Evolutionary conservation across 1,284 basidiomycete species (phyloP).

Genomic region (Ceratobasidium sp.): DNA sequence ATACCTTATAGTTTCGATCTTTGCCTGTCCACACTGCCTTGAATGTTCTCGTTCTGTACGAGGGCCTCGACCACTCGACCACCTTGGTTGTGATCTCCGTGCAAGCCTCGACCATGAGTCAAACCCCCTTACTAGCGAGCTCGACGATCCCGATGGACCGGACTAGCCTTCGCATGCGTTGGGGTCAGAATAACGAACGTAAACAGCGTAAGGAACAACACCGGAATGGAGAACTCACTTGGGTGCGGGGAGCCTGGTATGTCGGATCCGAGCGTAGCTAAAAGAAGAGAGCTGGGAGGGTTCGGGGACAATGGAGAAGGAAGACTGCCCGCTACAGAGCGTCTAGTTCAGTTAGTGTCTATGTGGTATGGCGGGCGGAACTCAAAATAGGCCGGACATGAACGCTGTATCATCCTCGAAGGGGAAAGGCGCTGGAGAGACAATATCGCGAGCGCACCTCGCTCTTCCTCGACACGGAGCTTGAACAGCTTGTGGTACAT

Average conservation of each 20-base stretch:
- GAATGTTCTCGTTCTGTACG: conserved; percentile 25
- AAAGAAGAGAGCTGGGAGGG: conserved; percentile 72
- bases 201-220: background rate
- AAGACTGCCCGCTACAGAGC: conserved; percentile 59
- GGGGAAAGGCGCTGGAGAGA: conserved; percentile 7
- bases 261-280: conserved; percentile 70
- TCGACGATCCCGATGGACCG: conserved; percentile 65
- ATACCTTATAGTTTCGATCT: conserved; percentile 52
- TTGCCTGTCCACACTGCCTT: conserved; percentile 25
- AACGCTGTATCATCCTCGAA: background rate
- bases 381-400: background rate
- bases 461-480: conserved; percentile 73
- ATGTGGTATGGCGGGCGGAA: conserved; percentile 1
- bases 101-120: conserved; percentile 73
- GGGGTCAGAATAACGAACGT: background rate
- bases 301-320: conserved; percentile 61
- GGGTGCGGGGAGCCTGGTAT: conserved; percentile 50
- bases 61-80: conserved; percentile 61
- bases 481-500: conserved; percentile 77
- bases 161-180: conserved; percentile 65
- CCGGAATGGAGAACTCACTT: conserved; percentile 1
- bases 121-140: conserved; percentile 72
- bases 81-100: conserved; percentile 67
- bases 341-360: conserved; percentile 17
- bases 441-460: conserved; percentile 58